Conservation (phyloP, 2,329 filamentous ascomycete genomes). For the Aspergillus vadensis region DNA sequence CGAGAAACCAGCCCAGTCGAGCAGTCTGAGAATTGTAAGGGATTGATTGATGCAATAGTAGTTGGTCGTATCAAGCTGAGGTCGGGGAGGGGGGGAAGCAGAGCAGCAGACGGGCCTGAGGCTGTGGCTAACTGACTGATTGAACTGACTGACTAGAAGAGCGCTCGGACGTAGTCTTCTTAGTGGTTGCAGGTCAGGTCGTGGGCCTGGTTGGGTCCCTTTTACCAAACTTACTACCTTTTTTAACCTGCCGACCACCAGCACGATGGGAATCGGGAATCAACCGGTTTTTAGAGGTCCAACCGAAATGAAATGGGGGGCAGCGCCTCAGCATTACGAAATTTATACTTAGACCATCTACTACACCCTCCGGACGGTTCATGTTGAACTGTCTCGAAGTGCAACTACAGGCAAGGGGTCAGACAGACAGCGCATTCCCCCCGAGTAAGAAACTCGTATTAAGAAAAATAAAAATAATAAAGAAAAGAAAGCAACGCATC, state of each 20-base stretch:
- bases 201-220: conserved; percentile 9
- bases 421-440: background rate
- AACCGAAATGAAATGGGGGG: background rate
- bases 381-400: background rate
- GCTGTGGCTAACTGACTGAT: conserved; percentile 15
- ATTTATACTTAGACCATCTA: background rate
- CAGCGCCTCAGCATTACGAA: background rate
- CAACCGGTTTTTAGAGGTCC: background rate
- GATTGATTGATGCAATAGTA: background rate
- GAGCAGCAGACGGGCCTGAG: background rate
- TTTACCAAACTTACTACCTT: background rate
- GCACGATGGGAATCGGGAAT: background rate
- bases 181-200: conserved; percentile 3
- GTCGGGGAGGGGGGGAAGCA: background rate
- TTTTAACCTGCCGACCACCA: background rate
- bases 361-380: background rate
- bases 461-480: background rate
- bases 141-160: background rate
- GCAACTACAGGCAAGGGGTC: conserved; percentile 3
- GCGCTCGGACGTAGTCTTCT: conserved; percentile 20
- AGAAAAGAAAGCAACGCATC: background rate
- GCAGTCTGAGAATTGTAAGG: too few relatives aligned
- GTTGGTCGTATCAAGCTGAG: conserved; percentile 4
- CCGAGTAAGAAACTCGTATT: background rate
- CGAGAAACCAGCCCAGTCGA: too few relatives aligned